phyloP scores from a whole-genome alignment of 2,329 filamentous ascomycete species.

The Blumeria graminis region DNA sequence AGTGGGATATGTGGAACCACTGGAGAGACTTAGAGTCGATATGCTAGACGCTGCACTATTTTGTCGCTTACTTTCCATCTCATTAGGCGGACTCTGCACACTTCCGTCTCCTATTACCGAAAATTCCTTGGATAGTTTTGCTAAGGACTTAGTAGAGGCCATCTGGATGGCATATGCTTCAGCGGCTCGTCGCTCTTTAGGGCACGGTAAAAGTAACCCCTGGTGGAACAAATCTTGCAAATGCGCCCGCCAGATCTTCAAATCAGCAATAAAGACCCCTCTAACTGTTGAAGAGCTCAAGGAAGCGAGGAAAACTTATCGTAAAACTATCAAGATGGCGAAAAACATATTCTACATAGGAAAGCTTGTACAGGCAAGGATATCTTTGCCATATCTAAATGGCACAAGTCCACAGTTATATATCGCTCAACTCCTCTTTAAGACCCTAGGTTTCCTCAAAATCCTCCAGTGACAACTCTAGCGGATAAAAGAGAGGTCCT shows the following conservation, averaged over 20 bases:
- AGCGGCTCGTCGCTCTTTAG: background rate
- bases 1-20: background rate
- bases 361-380: background rate
- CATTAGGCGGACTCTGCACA: background rate
- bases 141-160: background rate
- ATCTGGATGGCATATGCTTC: background rate
- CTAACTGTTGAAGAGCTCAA: background rate
- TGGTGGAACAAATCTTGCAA: background rate
- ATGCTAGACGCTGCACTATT: background rate
- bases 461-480: background rate
- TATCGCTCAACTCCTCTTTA: background rate
- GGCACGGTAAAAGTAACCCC: background rate
- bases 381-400: background rate
- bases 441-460: background rate
- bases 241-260: background rate
- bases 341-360: background rate
- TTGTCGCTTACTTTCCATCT: background rate
- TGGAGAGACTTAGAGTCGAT: background rate
- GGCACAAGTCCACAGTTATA: background rate
- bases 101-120: background rate
- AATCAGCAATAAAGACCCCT: background rate
- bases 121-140: background rate
- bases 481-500: background rate
- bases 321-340: background rate
- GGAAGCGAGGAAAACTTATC: background rate